Evolutionary conservation across 108 stramenopile genomes (phyloP), one percentile per base, ranked within the genome.

Genomic region (Cyclotella distinguenda): DNA sequence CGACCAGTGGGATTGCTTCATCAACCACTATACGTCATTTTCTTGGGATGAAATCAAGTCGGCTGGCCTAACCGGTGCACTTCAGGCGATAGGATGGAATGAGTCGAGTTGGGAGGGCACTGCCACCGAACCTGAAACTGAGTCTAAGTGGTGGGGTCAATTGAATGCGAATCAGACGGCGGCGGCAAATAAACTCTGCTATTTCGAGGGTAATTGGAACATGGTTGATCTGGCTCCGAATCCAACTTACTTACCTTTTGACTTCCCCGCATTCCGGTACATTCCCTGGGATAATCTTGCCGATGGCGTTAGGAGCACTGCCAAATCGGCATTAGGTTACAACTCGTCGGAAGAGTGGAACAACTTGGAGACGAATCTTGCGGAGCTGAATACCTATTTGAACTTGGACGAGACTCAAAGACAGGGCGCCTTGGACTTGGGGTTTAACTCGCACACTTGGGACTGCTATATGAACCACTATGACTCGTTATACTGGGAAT

Each of bases 381-480:
- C 66, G 26, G 81, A 82, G 63, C 38, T 33, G 66, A 74, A 78
- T 43, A 73, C 72, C 22, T 78, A 53, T 43, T 50, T 71, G 21
- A 71, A 78, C 45, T 50, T 78, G 35, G 64, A 78, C 36, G 35
- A 35, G 15, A 28, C 22, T 10, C 28, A 61, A 25, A 48, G 70
- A 13, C 52, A 74, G 31, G 71, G 52, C 25, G 77, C 72, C 22
- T 30, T 76, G 51, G 78, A 70, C 23, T 58, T 79, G 32, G 81
- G 81, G 6, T 82, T 82, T 53, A 71, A 73, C 44, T 64, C 55
- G 22, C 62, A 74, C 40, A 78, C 60, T 19, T 84, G 80, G 80
- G 83, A 84, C 47, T 84, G 83, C 49, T 81, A 48, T 44, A 60
- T 69, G 60, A 84, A 81, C 56, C 83, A 84, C 43, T 84, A 81